Evolutionary conservation across 2,329 filamentous ascomycete genomes (phyloP), one percentile per base, ranked within the genome.

Genomic region (Simplicillium sp.): DNA sequence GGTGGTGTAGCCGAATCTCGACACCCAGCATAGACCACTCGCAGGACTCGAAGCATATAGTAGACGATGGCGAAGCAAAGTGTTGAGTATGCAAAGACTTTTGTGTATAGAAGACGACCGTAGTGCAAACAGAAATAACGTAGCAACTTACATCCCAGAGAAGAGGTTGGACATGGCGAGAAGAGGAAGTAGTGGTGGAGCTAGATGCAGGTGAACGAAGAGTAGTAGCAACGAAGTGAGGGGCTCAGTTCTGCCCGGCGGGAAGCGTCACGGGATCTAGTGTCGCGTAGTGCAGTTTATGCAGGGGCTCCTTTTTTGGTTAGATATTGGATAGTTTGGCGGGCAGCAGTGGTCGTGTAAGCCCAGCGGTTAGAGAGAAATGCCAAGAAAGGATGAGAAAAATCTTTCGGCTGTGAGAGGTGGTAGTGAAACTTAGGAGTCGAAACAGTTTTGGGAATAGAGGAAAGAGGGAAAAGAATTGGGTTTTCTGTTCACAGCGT

Each of bases 131-230:
- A n/a, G 9, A 29, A 18, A 34, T 36, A 17, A 36, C 12, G 9
- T 9, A 25, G 9, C 9, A 25, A 44, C 43, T 44, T 40, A 44
- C 43, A 44, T 44, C 20, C 43, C 43, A 39, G 43, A 44, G 29
- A 44, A 44, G 20, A 44, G 43, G 41, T 44, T 44, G 34, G 43
- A 44, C 43, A 44, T 44, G 39, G 20, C 39, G 43, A 40, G 34
- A 29, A 32, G 36, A 34, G 38, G 39, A 42, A 44, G 38, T 37
- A 15, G 29, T 16, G 34, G 39, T 41, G 43, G 36, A 41, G 39
- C 43, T 39, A 18, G 29, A 42, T 39, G 36, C 17, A 20, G 36
- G 20, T 25, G 43, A 37, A 39, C 36, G 39, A 34, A 37, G 18
- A 37, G 39, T 34, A 37, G 38, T 44, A 36, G 33, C 39, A 39